phyloP scores from a whole-genome alignment of 495 filamentous ascomycete genomes.

The Amphirosellinia nigrospora region DNA sequence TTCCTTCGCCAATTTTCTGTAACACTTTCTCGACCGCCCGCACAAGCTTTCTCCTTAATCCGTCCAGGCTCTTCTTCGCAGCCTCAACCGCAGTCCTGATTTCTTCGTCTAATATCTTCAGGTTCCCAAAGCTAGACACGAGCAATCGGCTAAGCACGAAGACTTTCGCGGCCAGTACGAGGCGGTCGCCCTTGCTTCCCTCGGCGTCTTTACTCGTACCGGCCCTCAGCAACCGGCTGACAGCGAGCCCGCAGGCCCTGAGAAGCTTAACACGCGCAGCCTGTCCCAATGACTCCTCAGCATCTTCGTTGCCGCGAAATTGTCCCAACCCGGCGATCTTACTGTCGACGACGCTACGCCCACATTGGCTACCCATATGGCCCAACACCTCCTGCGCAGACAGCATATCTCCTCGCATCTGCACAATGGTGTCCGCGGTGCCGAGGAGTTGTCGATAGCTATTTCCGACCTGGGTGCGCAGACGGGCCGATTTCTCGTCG shows the following conservation, averaged over 20 bases:
- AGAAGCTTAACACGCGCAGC: constrained; percentile 50
- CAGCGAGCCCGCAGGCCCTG: constrained; percentile 45
- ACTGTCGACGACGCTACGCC: constrained; percentile 70
- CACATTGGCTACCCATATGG: constrained; percentile 78
- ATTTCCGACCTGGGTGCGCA: constrained; percentile 90
- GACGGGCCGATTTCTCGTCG: constrained; percentile 81
- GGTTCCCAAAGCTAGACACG: constrained; percentile 63
- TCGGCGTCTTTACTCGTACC: constrained; percentile 23
- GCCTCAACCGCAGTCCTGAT: constrained; percentile 62
- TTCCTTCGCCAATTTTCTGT: constrained; percentile 49
- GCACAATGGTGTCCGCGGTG: constrained; percentile 89
- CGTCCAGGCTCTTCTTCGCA: constrained; percentile 65
- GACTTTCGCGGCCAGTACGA: constrained; percentile 77
- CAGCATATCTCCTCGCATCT: constrained; percentile 82
- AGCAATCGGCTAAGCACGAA: constrained; percentile 76
- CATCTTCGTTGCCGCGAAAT: constrained; percentile 46
- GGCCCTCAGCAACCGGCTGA: constrained; percentile 57
- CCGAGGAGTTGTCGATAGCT: constrained; percentile 92
- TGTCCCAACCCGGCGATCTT: constrained; percentile 67
- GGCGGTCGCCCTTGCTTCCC: constrained; percentile 53
- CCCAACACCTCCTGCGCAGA: constrained; percentile 71
- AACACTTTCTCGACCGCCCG: constrained; percentile 72
- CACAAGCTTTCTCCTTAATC: constrained; percentile 65
- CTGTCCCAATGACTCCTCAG: constrained; percentile 28
- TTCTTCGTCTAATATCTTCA: constrained; percentile 37